These are phyloP conservation scores for Epichloe sp. DNA, from an alignment of 2,329 filamentous ascomycete species.

Conservation along the genomic window DNA sequence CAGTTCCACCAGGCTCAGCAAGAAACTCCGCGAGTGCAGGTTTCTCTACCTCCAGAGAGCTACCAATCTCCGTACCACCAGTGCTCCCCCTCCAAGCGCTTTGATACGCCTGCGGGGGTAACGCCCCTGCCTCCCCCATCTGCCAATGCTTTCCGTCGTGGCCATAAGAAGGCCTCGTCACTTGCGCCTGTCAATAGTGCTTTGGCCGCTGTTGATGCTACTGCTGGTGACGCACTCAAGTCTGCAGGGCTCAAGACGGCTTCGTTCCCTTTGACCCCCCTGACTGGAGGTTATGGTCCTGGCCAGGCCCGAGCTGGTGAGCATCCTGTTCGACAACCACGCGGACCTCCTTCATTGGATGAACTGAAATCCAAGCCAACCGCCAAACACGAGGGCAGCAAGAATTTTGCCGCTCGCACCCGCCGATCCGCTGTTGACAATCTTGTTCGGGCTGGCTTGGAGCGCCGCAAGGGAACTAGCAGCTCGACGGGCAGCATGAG, in stretches of 20 bases:
- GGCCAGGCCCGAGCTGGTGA: conserved; percentile 88
- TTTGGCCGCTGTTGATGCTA: conserved; percentile 30
- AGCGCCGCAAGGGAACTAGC: conserved; percentile 65
- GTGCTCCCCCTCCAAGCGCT: conserved; percentile 51
- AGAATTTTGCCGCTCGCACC: conserved; percentile 92
- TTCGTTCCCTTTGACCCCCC: conserved; percentile 65
- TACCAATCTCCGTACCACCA: conserved; percentile 33
- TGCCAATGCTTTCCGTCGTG: conserved; percentile 81
- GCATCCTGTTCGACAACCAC: conserved; percentile 85
- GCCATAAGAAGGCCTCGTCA: conserved; percentile 82
- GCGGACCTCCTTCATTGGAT: conserved; percentile 80
- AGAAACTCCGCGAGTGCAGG: conserved; percentile 60
- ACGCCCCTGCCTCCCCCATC: conserved; percentile 77
- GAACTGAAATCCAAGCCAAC: conserved; percentile 85
- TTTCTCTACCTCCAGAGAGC: conserved; percentile 63
- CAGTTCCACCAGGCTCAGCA: conserved; percentile 29
- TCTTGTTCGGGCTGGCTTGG: conserved; percentile 77
- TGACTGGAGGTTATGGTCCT: conserved; percentile 79
- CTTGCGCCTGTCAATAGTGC: conserved; percentile 46
- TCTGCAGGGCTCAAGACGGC: conserved; percentile 64
- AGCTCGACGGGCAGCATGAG: conserved; percentile 68
- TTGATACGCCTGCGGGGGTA: conserved; percentile 54
- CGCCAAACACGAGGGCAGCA: conserved; percentile 84
- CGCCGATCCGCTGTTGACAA: conserved; percentile 86
- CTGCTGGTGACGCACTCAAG: conserved; percentile 33